phyloP scores from a whole-genome alignment of 805 yeast genomes.

The Clavispora fructus region DNA sequence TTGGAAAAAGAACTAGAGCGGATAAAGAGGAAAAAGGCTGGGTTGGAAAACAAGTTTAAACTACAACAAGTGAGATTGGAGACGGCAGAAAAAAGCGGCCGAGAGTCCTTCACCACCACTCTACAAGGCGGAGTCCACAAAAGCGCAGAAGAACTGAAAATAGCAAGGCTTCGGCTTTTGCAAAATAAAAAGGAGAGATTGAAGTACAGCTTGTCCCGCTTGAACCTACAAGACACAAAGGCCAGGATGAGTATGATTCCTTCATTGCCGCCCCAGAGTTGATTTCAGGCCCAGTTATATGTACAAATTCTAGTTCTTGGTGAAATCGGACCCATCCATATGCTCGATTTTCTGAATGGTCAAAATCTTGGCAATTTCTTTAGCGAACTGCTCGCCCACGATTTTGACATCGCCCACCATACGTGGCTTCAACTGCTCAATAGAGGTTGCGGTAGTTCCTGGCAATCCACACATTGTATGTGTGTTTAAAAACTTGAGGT shows the following conservation, averaged over 20 bases:
- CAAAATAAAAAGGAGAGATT: conserved; percentile 41
- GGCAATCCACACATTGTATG: conserved; percentile 85
- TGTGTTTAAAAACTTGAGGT: conserved; percentile 61
- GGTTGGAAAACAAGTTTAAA: conserved; percentile 32
- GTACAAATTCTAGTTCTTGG: not conserved
- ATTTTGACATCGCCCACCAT: conserved; percentile 13
- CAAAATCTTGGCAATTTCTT: conserved; percentile 31
- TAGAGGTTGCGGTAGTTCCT: conserved; percentile 39
- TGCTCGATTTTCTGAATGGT: conserved; percentile 31
- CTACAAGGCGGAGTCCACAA: conserved; percentile 13
- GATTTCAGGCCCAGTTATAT: not conserved
- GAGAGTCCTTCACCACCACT: conserved; percentile 6
- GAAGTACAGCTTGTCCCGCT: conserved; percentile 31
- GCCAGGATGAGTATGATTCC: conserved; percentile 11
- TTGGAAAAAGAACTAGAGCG: conserved; percentile 29
- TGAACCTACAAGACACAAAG: conserved; percentile 14
- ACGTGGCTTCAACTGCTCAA: conserved; percentile 17
- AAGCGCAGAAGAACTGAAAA: conserved; percentile 27
- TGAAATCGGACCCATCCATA: conserved; percentile 26
- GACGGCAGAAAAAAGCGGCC: conserved; percentile 11
- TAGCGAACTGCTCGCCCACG: conserved; percentile 30
- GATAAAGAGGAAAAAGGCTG: conserved; percentile 26
- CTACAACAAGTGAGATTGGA: conserved; percentile 37
- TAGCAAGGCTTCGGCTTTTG: conserved; percentile 35
- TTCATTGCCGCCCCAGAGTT: conserved; percentile 5